Base-by-base conservation (phyloP, 108 stramenopile genomes). In the Epithemia pelagica region DNA sequence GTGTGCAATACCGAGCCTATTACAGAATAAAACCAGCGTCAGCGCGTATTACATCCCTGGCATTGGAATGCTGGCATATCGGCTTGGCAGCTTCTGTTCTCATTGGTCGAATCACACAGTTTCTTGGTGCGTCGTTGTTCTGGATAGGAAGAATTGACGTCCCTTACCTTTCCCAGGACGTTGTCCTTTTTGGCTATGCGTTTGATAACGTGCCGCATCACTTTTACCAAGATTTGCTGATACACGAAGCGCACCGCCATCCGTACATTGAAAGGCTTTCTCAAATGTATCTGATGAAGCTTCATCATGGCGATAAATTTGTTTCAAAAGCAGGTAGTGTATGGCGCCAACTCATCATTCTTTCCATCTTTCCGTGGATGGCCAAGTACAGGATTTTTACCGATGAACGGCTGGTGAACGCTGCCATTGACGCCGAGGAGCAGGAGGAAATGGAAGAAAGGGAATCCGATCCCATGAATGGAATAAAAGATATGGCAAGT, bases 231-330 rank as follows among this genome's bases (percentile, higher is more conserved):
- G 66, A 66, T 58, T 19, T 66, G 27, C 30, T 66, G 15, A 28
- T 56, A 3, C 66, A 66, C 28, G 67, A 62, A 58, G 83, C 87
- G 2, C 87, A 88, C 61, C 71, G 80, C 10, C 88, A 90, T 74
- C 88, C 85, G 7, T 86, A 74, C 37, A 64, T 86, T 18, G 88
- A 90, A 51, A 59, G 71, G 15, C 62, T 90, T 18, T 75, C 78
- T 1, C 51, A 30, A 7, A 84, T 86, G 61, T 90, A 90, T 67
- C 59, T 90, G 65, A 76, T 86, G 82, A 84, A 79, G 59, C 51
- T 86, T 27, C 54, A 67, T 46, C 63, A 82, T 62, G 74, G 72
- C 19, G 65, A 80, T n/a, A 56, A 58, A 15, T 86, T 90, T 83
- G 81, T 71, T 2, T 67, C 24, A 21, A 56, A 68, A 29, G 88